Base-by-base conservation (phyloP, 768 basidiomycete species). In the Pseudohyphozyma bogoriensis region DNA sequence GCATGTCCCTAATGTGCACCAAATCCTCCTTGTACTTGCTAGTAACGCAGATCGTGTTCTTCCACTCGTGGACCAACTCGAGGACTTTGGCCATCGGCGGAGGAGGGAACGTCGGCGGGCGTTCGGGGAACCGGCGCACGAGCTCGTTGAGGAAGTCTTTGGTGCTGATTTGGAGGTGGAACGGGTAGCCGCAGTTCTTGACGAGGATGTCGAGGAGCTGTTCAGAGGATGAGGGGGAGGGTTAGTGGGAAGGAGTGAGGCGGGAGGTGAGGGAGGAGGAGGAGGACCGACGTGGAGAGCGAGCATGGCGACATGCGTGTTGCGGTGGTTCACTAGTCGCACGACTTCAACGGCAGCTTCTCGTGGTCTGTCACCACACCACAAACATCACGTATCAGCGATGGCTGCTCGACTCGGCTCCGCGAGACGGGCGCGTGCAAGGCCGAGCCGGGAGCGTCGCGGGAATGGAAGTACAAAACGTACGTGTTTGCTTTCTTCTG, bases 121-220 rank as follows among this genome's bases (percentile, higher is more conserved):
- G 83, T 75, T 99, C 95, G 9, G 95, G 95, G 73, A 99, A 97
- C 67, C 92, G 83, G 51, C 93, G 84, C 29, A 99, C 95, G 72
- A 99, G 85, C 72, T 97, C 95, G 75, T 99, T 99, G 22, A 97
- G 79, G 72, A 96, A 99, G 71, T 97, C 95, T 72, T 99, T 97
- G 44, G 93, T 97, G 22, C 86, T 79, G 68, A 97, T 87, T 74
- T 99, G 95, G 28, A 99, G 84, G 72, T 97, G 95, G 59, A 99
- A 86, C 0, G 93, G 85, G 75, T 99, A 99, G 73, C 95, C 95
- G 72, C 93, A 97, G 42, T 87, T 85, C 72, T 91, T 87, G 47
- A 96, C 86, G 52, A 99, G 84, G 18, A 87, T 90, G 73, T 91
- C 87, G 64, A 96, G 83, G 6, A 93, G 81, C 72, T 74, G 63